Percentiles rank a stretch among this genome's conserved stretches.
Conservation (phyloP, 345 rosid genomes). For the Rhizophora apiculata region DNA sequence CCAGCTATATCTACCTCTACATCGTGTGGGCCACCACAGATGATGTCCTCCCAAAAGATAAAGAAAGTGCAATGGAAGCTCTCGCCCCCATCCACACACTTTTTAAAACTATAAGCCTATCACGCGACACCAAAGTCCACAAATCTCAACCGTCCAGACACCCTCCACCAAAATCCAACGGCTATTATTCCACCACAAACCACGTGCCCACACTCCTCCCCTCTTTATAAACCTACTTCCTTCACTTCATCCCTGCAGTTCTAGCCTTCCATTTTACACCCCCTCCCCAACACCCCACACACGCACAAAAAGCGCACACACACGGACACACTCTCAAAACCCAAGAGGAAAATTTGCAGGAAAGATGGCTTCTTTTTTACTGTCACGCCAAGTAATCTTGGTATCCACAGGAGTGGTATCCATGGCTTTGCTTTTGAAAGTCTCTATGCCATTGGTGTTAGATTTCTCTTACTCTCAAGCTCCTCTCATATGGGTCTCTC, state of each 20-base stretch:
- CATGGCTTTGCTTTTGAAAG: conserved; percentile 31
- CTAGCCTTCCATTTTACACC: neutral
- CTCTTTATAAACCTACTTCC: conserved; percentile 17
- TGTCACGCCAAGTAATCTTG: conserved; percentile 29
- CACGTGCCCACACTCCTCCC: conserved; percentile 12
- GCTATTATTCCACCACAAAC: conserved; percentile 1
- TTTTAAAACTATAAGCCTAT: neutral
- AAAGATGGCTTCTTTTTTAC: conserved; percentile 14
- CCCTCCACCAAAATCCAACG: conserved; percentile 4
- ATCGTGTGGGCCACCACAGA: conserved; percentile 14
- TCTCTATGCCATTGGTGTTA: conserved; percentile 32
- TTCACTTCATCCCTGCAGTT: neutral
- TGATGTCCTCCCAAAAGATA: neutral
- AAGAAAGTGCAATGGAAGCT: neutral
- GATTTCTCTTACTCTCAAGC: conserved; percentile 34
- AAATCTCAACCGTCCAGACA: conserved; percentile 17
- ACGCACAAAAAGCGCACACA: too few relatives aligned
- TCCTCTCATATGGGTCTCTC: conserved; percentile 39
- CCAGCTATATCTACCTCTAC: neutral
- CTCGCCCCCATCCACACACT: neutral
- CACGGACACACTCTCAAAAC: neutral
- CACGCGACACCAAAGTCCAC: neutral
- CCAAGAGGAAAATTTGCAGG: neutral
- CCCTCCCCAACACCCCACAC: neutral
- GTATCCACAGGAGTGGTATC: conserved; percentile 36